phyloP scores from a whole-genome alignment of 2,329 filamentous ascomycete genomes.

The Ploettnerulaceae sp. region DNA sequence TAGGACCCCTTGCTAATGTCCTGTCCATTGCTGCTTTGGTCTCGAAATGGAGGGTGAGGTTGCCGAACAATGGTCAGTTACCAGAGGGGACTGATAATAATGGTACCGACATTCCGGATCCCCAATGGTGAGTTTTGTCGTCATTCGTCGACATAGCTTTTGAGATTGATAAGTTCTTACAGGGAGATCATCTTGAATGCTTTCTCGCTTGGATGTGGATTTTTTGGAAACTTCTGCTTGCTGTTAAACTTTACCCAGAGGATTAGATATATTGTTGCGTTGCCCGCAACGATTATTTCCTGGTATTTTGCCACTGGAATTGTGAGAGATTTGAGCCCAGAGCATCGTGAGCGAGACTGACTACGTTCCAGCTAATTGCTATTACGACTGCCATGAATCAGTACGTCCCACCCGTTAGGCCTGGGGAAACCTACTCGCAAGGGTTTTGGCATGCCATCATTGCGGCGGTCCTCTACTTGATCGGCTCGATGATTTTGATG shows the following conservation, averaged over 20 bases:
- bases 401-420: slow-evolving; percentile 44
- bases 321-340: slow-evolving; percentile 42
- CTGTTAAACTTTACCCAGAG: slow-evolving; percentile 64
- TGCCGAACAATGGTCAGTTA: slow-evolving; percentile 43
- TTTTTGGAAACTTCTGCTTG: slow-evolving; percentile 62
- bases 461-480: slow-evolving; percentile 56
- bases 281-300: slow-evolving; percentile 62
- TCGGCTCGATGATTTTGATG: slow-evolving; percentile 59
- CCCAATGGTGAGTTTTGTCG: slow-evolving; percentile 48
- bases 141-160: neutral
- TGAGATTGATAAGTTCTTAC: neutral
- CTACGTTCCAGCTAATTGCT: slow-evolving; percentile 45
- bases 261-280: slow-evolving; percentile 60
- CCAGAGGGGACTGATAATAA: slow-evolving; percentile 43
- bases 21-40: slow-evolving; percentile 64
- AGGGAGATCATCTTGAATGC: slow-evolving; percentile 60
- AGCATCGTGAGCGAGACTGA: neutral
- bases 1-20: slow-evolving; percentile 67
- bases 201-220: slow-evolving; percentile 57
- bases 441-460: slow-evolving; percentile 67
- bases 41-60: slow-evolving; percentile 53
- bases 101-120: slow-evolving; percentile 53
- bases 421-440: slow-evolving; percentile 54
- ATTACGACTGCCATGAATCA: slow-evolving; percentile 53
- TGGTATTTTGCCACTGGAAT: slow-evolving; percentile 61